Percentiles rank a stretch among this genome's conserved stretches.
Conservation (phyloP, 441 rosid species). For the Gossypium lobatum region DNA sequence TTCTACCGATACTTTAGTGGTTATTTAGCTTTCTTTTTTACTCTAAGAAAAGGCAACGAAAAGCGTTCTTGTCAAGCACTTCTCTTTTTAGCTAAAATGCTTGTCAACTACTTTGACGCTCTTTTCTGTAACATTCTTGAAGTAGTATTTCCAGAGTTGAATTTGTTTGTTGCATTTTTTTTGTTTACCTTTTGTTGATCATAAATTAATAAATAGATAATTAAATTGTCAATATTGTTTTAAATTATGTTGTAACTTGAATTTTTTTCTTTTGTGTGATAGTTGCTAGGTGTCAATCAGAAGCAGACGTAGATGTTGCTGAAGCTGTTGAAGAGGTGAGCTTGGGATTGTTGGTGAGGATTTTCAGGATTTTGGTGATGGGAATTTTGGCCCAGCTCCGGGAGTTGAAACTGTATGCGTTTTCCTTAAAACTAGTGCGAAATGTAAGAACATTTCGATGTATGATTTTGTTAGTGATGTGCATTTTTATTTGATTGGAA, state of each 20-base stretch:
- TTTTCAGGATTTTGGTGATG: constrained; percentile 59
- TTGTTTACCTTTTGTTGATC: neutral
- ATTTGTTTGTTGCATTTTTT: neutral
- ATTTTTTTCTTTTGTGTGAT: constrained; percentile 3
- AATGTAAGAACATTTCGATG: constrained; percentile 32
- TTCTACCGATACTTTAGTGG: neutral
- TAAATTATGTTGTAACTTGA: constrained; percentile 1
- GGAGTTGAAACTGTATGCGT: constrained; percentile 69
- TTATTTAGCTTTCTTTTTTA: neutral
- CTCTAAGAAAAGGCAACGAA: neutral
- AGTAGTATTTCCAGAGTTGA: neutral
- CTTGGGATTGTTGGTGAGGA: constrained; percentile 76
- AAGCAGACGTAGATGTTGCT: constrained; percentile 46
- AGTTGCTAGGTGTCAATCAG: constrained; percentile 80
- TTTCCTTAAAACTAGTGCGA: constrained; percentile 81
- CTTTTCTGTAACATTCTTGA: neutral
- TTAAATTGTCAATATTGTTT: neutral
- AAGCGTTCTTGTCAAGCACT: neutral
- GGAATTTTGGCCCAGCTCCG: constrained; percentile 52
- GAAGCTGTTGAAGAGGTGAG: constrained; percentile 50
- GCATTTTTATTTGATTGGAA: neutral
- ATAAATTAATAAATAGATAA: neutral
- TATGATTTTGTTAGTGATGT: neutral
- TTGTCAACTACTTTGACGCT: neutral
- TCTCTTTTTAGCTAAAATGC: neutral